phyloP scores from a whole-genome alignment of 164 flowering plant species.

The Houttuynia cordata region DNA sequence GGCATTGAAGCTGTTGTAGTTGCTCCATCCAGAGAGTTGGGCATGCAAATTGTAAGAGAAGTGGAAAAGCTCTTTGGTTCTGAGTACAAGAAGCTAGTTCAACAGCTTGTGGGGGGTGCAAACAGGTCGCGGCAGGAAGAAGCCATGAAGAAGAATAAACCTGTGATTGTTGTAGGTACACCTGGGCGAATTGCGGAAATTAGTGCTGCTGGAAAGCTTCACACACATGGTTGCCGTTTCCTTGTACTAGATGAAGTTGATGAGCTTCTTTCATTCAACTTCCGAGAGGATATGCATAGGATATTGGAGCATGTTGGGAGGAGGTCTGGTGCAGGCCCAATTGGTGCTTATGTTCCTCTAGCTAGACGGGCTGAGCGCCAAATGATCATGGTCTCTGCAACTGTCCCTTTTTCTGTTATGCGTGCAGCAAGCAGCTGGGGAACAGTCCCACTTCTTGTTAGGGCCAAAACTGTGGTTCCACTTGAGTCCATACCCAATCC shows the following conservation, averaged over 20 bases:
- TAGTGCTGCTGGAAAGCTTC: slow-evolving; percentile 85
- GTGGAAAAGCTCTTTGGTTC: slow-evolving; percentile 80
- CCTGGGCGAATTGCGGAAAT: slow-evolving; percentile 95
- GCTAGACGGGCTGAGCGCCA: slow-evolving; percentile 43
- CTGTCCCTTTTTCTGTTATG: slow-evolving; percentile 80
- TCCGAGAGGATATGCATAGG: slow-evolving; percentile 85
- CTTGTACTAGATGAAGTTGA: slow-evolving; percentile 93
- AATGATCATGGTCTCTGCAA: slow-evolving; percentile 85
- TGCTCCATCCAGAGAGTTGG: slow-evolving; percentile 96
- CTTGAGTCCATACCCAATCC: slow-evolving; percentile 52
- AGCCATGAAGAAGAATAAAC: slow-evolving; percentile 88
- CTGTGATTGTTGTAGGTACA: slow-evolving; percentile 85
- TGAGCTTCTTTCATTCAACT: slow-evolving; percentile 80
- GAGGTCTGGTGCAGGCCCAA: slow-evolving; percentile 36
- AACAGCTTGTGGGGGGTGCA: slow-evolving; percentile 98
- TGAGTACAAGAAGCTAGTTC: slow-evolving; percentile 53
- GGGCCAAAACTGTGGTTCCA: slow-evolving; percentile 54
- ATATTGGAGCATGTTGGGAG: slow-evolving; percentile 90
- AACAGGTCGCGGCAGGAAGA: slow-evolving; percentile 88
- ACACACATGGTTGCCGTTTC: slow-evolving; percentile 73
- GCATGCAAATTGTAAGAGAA: slow-evolving; percentile 98
- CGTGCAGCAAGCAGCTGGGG: slow-evolving; percentile 92
- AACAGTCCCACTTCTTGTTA: slow-evolving; percentile 75
- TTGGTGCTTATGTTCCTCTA: slow-evolving; percentile 9
- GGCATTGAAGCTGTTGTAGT: slow-evolving; percentile 81